phyloP scores from a whole-genome alignment of 352 stramenopile species.

The Pythium rhizo-oryzae region DNA sequence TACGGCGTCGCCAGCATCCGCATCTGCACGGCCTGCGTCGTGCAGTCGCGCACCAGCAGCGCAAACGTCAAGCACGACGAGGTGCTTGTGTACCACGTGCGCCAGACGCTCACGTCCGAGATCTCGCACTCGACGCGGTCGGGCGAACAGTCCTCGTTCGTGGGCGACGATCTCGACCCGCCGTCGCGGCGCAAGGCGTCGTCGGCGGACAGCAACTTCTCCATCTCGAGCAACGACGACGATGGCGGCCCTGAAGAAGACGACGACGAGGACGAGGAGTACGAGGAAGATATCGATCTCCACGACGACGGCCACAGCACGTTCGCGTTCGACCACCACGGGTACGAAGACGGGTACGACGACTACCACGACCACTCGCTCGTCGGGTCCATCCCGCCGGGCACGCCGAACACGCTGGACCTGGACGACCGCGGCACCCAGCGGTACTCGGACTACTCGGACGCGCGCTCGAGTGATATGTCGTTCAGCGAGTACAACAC shows the following conservation, averaged over 20 bases:
- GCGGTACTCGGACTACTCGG: slow-evolving; percentile 32
- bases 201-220: slow-evolving; percentile 32
- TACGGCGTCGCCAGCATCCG: slow-evolving; percentile 42
- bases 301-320: slow-evolving; percentile 11
- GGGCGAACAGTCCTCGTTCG: slow-evolving; percentile 6
- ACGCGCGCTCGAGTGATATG: slow-evolving; percentile 53
- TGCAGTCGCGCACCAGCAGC: slow-evolving; percentile 39
- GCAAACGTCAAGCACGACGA: slow-evolving; percentile 31
- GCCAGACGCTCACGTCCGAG: slow-evolving; percentile 29
- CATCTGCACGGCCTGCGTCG: slow-evolving; percentile 69
- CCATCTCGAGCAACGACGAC: slow-evolving; percentile 30
- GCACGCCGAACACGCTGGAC: background rate
- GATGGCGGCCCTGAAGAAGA: background rate
- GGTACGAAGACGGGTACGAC: slow-evolving; percentile 15
- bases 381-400: slow-evolving; percentile 9
- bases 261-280: background rate
- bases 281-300: background rate
- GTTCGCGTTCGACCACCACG: slow-evolving; percentile 5
- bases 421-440: background rate
- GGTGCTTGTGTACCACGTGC: slow-evolving; percentile 50
- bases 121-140: slow-evolving; percentile 40
- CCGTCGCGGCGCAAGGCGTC: slow-evolving; percentile 7
- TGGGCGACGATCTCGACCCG: slow-evolving; percentile 6
- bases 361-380: slow-evolving; percentile 19
- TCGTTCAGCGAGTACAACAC: slow-evolving; percentile 66